Conservation (phyloP, 2,329 filamentous ascomycete genomes). For the Ascomycota sp. region DNA sequence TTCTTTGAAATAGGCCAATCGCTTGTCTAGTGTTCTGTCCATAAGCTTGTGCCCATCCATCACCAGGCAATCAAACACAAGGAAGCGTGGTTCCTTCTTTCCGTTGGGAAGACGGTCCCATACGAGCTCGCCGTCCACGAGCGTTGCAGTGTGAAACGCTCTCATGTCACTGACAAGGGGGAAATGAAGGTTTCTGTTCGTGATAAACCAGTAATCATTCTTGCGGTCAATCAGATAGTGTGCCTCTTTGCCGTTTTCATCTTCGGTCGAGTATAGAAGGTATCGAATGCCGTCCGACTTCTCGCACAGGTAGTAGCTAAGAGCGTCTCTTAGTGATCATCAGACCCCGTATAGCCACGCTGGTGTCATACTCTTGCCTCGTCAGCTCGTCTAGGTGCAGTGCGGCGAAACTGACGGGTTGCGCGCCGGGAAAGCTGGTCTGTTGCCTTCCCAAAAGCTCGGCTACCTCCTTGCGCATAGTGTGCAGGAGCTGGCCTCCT, state of each 20-base stretch:
- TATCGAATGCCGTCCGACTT: conserved; percentile 94
- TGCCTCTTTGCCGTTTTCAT: conserved; percentile 37
- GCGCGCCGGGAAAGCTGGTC: conserved; percentile 61
- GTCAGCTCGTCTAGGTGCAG: conserved; percentile 66
- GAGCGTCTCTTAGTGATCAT: background rate
- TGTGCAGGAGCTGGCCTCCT: conserved; percentile 31
- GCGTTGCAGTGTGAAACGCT: conserved; percentile 54
- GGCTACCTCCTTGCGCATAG: conserved; percentile 53
- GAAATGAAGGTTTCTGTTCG: conserved; percentile 50
- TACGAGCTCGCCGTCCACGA: conserved; percentile 86
- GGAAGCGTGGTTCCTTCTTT: conserved; percentile 48
- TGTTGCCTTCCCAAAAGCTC: conserved; percentile 47
- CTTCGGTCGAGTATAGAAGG: conserved; percentile 66
- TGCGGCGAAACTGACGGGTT: conserved; percentile 77
- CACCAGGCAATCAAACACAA: conserved; percentile 83
- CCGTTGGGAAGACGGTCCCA: conserved; percentile 54
- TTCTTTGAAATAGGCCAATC: conserved; percentile 66
- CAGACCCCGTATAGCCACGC: background rate
- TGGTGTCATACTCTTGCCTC: conserved; percentile 39
- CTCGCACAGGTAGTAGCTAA: conserved; percentile 84
- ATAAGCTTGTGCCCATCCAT: conserved; percentile 57
- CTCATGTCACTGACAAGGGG: conserved; percentile 43
- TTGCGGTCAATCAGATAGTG: conserved; percentile 93
- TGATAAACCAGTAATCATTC: conserved; percentile 86
- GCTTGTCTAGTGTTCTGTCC: conserved; percentile 64